Conservation (phyloP, 2,329 filamentous ascomycete genomes). For the Cladosporium sphaerospermum region DNA sequence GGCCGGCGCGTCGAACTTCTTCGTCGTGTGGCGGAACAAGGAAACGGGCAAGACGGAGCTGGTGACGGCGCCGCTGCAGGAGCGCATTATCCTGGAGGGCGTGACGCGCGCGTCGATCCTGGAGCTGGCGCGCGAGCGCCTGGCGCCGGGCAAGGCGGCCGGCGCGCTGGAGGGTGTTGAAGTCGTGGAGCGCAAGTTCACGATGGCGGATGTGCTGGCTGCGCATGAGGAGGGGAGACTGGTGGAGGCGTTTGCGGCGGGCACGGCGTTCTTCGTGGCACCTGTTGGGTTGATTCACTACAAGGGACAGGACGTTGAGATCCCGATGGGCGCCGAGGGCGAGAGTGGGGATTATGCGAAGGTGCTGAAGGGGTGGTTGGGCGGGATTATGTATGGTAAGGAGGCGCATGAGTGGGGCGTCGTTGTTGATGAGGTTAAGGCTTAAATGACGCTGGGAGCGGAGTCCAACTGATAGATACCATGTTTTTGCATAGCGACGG, state of each 20-base stretch:
- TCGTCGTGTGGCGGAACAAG: conserved; percentile 68
- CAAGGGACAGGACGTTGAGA: conserved; percentile 37
- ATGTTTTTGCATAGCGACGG: too few species aligned
- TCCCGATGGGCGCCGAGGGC: conserved; percentile 35
- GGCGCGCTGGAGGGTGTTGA: conserved; percentile 45
- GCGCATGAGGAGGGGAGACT: conserved; percentile 69
- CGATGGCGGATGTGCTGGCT: conserved; percentile 68
- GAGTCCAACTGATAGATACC: too few species aligned
- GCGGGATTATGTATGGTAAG: conserved; percentile 45
- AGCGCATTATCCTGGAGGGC: conserved; percentile 76
- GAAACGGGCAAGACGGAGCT: conserved; percentile 57
- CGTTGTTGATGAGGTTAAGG: conserved; percentile 12
- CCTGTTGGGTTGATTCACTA: conserved; percentile 42
- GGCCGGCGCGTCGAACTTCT: conserved; percentile 89
- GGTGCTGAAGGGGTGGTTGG: conserved; percentile 41
- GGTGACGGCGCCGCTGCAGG: conserved; percentile 75
- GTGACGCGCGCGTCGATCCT: conserved; percentile 79
- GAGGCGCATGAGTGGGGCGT: conserved; percentile 42
- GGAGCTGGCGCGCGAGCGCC: conserved; percentile 60
- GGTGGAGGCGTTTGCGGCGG: conserved; percentile 78
- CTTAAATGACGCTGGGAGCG: not conserved
- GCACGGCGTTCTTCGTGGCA: conserved; percentile 62
- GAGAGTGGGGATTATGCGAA: conserved; percentile 38
- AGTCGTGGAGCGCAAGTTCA: conserved; percentile 76
- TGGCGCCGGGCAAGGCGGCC: conserved; percentile 36